These are phyloP conservation scores for Solanum chaucha DNA, from an alignment of 257 asterid species.

Conservation along the genomic window DNA sequence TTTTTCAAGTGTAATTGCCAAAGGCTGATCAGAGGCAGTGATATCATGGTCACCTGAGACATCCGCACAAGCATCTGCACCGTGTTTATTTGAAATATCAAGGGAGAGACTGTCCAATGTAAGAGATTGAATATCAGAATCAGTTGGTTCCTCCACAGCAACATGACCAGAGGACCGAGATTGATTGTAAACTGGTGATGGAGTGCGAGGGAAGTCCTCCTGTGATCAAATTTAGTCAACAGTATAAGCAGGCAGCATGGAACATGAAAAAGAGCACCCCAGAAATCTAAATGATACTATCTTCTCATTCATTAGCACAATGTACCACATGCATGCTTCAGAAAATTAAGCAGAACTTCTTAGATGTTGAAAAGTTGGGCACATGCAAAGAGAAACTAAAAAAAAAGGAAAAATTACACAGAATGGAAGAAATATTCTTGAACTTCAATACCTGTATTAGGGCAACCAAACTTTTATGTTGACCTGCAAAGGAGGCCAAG, in stretches of 20 bases:
- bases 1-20: constrained; percentile 13
- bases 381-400: neutral
- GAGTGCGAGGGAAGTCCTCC: constrained; percentile 78
- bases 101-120: constrained; percentile 43
- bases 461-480: constrained; percentile 62
- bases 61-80: constrained; percentile 12
- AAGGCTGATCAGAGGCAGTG: constrained; percentile 18
- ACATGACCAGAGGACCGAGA: constrained; percentile 37
- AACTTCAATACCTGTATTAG: constrained; percentile 53
- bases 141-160: constrained; percentile 38
- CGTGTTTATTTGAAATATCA: constrained; percentile 24
- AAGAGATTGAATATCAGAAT: constrained; percentile 31
- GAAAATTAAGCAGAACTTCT: neutral
- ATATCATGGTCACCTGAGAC: constrained; percentile 22
- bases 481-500: constrained; percentile 29
- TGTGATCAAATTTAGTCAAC: constrained; percentile 16
- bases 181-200: constrained; percentile 63
- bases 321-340: neutral
- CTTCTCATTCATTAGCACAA: neutral
- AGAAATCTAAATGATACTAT: neutral
- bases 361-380: neutral
- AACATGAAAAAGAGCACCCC: neutral
- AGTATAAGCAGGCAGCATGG: constrained; percentile 1
- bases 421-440: neutral
- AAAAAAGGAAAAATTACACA: neutral